Conservation (phyloP, 106 monocot species). For the Apostasia shenzhenica region DNA sequence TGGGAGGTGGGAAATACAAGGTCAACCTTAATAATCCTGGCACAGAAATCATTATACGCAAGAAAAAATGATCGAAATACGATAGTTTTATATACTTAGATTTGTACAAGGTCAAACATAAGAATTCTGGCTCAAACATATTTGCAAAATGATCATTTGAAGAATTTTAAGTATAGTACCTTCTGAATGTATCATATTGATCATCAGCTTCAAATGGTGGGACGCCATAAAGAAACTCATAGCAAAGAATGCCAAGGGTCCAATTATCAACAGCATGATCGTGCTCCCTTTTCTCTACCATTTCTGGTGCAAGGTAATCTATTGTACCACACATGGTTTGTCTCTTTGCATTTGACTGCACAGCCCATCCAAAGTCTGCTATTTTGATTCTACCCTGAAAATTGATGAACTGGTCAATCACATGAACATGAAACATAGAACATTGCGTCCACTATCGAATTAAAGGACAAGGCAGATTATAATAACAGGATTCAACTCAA, state of each 20-base stretch:
- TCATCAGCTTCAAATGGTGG: slow-evolving; percentile 93
- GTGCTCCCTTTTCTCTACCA: slow-evolving; percentile 83
- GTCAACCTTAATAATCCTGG: slow-evolving; percentile 89
- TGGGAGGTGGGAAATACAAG: slow-evolving; percentile 58
- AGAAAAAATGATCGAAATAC: background rate
- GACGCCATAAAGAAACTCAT: slow-evolving; percentile 86
- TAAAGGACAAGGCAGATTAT: no score
- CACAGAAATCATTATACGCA: background rate
- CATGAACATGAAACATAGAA: no score
- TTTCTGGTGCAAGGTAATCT: slow-evolving; percentile 96
- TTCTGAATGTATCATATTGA: slow-evolving; percentile 62
- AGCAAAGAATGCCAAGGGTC: slow-evolving; percentile 92
- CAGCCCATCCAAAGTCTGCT: slow-evolving; percentile 98
- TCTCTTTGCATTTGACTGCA: slow-evolving; percentile 69
- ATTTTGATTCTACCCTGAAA: slow-evolving; percentile 75
- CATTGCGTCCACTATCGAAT: no score
- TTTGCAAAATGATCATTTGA: background rate
- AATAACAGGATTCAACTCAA: no score
- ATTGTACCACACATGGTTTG: slow-evolving; percentile 92
- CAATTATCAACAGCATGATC: slow-evolving; percentile 92
- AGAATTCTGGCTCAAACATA: background rate
- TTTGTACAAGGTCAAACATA: background rate
- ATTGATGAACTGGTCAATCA: background rate
- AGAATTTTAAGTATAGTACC: slow-evolving; percentile 23
- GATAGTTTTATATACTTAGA: background rate